These are phyloP conservation scores for Gelatoporia subvermispora DNA, from an alignment of 768 basidiomycete species.

Conservation along the genomic window DNA sequence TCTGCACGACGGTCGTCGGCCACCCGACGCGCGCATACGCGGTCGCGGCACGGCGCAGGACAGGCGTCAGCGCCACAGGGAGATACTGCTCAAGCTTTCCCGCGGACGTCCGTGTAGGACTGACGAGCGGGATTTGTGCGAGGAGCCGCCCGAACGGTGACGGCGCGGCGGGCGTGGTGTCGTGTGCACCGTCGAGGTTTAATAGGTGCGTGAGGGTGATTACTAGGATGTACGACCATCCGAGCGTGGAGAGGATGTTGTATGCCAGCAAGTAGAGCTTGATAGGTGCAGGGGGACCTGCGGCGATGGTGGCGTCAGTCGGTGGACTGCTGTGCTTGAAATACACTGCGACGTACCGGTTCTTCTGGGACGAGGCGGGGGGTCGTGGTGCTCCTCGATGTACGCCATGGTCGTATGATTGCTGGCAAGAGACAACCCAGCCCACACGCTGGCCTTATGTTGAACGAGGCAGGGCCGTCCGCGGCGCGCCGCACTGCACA, in stretches of 20 bases:
- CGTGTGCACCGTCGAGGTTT: slow-evolving; percentile 5
- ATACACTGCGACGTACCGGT: background rate
- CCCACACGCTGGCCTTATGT: too few species aligned
- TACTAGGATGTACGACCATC: slow-evolving; percentile 72
- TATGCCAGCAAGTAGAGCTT: slow-evolving; percentile 69
- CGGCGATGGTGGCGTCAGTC: background rate
- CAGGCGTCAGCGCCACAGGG: slow-evolving; percentile 35
- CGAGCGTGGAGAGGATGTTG: slow-evolving; percentile 68
- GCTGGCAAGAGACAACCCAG: too few species aligned
- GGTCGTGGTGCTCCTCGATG: slow-evolving; percentile 14
- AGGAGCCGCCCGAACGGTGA: slow-evolving; percentile 3
- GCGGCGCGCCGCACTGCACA: too few species aligned
- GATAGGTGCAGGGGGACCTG: slow-evolving; percentile 18
- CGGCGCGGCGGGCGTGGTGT: slow-evolving; percentile 1
- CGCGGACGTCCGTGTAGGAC: slow-evolving; percentile 5
- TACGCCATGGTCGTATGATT: slow-evolving; percentile 11
- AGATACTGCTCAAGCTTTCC: slow-evolving; percentile 15
- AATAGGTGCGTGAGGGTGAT: slow-evolving; percentile 45
- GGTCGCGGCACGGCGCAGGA: slow-evolving; percentile 49
- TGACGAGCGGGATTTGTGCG: slow-evolving; percentile 6
- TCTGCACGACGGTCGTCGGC: slow-evolving; percentile 72
- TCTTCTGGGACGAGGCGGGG: slow-evolving; percentile 2
- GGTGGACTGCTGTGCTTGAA: background rate
- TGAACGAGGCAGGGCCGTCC: too few species aligned
- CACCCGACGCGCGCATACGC: slow-evolving; percentile 58